Conservation (phyloP, 2,329 filamentous ascomycete genomes). For the Truncatella angustata region DNA sequence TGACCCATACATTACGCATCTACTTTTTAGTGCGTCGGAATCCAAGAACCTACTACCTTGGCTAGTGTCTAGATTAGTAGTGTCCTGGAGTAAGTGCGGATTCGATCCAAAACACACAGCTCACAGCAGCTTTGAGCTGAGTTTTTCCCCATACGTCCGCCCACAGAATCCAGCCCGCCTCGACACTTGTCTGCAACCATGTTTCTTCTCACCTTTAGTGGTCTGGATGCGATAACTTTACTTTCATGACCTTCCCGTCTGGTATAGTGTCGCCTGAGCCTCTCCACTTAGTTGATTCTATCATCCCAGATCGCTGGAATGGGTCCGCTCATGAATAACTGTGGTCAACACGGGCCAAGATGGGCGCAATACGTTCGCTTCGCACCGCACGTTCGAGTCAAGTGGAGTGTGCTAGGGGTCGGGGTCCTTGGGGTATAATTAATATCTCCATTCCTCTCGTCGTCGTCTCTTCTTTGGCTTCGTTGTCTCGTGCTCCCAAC, state of each 20-base stretch:
- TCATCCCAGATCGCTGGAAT: conserved; percentile 4
- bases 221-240: background rate
- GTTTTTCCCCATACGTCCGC: background rate
- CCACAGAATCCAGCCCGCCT: background rate
- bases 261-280: conserved; percentile 3
- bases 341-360: too few relatives aligned
- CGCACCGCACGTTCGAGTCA: background rate
- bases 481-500: background rate
- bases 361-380: conserved; percentile 1
- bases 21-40: too few relatives aligned
- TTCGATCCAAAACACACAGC: too few relatives aligned
- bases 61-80: too few relatives aligned
- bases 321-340: conserved; percentile 1
- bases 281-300: background rate
- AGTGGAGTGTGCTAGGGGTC: background rate
- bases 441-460: background rate
- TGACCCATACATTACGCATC: too few relatives aligned
- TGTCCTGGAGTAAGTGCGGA: too few relatives aligned
- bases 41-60: too few relatives aligned
- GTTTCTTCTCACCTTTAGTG: background rate
- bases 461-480: background rate
- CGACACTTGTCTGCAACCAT: background rate
- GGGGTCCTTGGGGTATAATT: background rate
- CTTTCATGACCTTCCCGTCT: background rate
- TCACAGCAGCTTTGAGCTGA: too few relatives aligned